Conservation (phyloP, 306 rosid species). For the Quercus rubra region DNA sequence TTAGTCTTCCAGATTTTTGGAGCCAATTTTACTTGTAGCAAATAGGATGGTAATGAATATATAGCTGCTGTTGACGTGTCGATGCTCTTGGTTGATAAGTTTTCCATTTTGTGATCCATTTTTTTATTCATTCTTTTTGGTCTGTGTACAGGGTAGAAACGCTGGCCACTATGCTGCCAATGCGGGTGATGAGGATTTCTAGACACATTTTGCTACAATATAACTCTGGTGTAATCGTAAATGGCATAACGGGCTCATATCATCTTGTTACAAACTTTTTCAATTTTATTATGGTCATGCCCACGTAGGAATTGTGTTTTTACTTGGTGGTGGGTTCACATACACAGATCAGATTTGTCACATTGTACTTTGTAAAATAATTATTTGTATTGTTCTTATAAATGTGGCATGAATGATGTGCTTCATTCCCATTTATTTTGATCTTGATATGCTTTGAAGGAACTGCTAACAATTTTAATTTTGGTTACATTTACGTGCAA, state of each 20-base stretch:
- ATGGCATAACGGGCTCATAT: neutral
- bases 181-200: slow-evolving; percentile 46
- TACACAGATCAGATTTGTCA: neutral
- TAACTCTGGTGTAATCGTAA: neutral
- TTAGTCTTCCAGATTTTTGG: neutral
- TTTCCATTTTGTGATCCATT: neutral
- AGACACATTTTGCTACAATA: neutral
- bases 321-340: neutral
- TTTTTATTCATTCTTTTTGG: neutral
- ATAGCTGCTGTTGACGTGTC: neutral
- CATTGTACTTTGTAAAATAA: neutral
- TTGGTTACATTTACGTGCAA: no score
- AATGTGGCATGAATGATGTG: neutral
- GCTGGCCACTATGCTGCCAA: slow-evolving; percentile 64
- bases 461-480: no score
- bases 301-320: neutral
- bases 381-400: neutral
- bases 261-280: neutral
- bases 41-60: neutral
- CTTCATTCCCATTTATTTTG: no score
- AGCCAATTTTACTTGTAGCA: neutral
- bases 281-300: neutral
- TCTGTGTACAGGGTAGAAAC: slow-evolving; percentile 64
- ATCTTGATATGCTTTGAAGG: no score
- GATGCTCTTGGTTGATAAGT: neutral